A percentile compares a stretch with the other conserved stretches of the same genome.
Conservation (phyloP, 768 basidiomycete species). For the Tephrocybe sp. region DNA sequence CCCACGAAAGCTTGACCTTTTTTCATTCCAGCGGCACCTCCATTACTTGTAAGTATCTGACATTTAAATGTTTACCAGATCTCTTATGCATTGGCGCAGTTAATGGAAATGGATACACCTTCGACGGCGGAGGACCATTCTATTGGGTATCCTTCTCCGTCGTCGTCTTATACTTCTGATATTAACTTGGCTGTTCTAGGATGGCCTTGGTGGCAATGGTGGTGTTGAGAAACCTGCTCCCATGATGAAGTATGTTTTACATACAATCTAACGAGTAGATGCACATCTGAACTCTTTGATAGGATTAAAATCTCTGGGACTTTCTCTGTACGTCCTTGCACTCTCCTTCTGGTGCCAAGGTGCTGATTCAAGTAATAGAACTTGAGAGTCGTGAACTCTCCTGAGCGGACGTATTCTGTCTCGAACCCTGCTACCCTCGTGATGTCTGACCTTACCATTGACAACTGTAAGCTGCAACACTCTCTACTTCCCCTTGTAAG, state of each 20-base stretch:
- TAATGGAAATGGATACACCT: slow-evolving; percentile 41
- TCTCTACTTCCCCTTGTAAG: background rate
- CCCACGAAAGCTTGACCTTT: too few species aligned
- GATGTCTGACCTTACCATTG: slow-evolving; percentile 49
- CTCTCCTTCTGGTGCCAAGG: slow-evolving; percentile 24
- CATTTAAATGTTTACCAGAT: background rate
- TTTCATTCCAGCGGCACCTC: slow-evolving; percentile 50
- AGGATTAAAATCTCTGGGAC: slow-evolving; percentile 41
- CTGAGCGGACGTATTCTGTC: slow-evolving; percentile 36
- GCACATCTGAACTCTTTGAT: background rate
- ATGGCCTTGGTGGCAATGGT: slow-evolving; percentile 38
- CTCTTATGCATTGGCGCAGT: slow-evolving; percentile 22
- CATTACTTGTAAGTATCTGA: slow-evolving; percentile 43
- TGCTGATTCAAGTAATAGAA: too few species aligned
- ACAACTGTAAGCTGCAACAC: slow-evolving; percentile 46
- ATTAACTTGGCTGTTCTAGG: slow-evolving; percentile 23
- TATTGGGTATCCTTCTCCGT: slow-evolving; percentile 35
- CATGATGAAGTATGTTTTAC: slow-evolving; percentile 40
- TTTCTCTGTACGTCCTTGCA: slow-evolving; percentile 26
- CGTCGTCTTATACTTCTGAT: background rate
- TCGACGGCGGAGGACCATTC: slow-evolving; percentile 43
- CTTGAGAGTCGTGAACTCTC: slow-evolving; percentile 41
- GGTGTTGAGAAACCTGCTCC: slow-evolving; percentile 41
- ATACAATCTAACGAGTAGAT: too few species aligned
- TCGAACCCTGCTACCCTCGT: slow-evolving; percentile 37